A percentile compares a stretch with the other conserved stretches of the same genome.
These are phyloP conservation scores for Lichenothelia convexa DNA, from an alignment of 495 filamentous ascomycete genomes.

Conservation along the genomic window DNA sequence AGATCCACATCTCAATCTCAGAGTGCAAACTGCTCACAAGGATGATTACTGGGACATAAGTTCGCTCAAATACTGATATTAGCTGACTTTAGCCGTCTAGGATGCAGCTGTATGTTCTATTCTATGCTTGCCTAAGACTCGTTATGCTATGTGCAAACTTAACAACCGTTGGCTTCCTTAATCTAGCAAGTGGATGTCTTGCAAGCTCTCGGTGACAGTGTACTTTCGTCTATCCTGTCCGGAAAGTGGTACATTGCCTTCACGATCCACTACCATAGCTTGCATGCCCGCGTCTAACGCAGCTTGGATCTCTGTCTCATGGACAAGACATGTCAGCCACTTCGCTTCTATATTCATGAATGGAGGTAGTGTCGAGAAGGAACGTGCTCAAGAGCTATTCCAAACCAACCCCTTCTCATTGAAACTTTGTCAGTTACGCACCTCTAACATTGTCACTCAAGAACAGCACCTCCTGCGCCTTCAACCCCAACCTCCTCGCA, in stretches of 20 bases:
- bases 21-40: no score
- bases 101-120: no score
- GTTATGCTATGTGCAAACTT: no score
- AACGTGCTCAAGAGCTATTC: no score
- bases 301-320: constrained; percentile 37
- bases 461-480: constrained; percentile 36
- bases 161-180: no score
- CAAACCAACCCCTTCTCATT: no score
- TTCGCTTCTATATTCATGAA: neutral
- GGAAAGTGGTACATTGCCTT: constrained; percentile 39
- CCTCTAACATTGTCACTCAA: constrained; percentile 48
- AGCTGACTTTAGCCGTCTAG: no score
- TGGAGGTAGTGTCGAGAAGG: neutral
- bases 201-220: neutral
- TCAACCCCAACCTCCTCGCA: constrained; percentile 22
- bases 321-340: neutral
- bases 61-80: no score
- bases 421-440: constrained; percentile 5
- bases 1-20: no score
- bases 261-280: constrained; percentile 38
- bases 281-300: constrained; percentile 45
- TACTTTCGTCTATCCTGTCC: neutral
- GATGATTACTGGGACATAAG: no score
- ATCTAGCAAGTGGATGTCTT: neutral
- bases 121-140: no score